Evolutionary conservation across 306 rosid genomes (phyloP).

Genomic region (Crataegus laevigata): DNA sequence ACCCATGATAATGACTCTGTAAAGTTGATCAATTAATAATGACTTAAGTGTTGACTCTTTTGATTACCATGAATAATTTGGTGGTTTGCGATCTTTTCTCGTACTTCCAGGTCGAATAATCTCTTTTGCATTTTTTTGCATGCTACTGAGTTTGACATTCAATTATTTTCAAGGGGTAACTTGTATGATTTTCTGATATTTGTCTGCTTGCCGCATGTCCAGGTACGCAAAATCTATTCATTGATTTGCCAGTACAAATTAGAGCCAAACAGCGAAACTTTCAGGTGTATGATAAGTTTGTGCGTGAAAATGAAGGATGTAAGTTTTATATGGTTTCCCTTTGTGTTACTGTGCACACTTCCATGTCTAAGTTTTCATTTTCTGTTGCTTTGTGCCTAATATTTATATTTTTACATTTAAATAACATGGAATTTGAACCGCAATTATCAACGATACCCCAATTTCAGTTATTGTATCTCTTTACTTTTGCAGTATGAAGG

Average conservation of each 20-base stretch:
- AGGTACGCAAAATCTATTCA: conserved; percentile 66
- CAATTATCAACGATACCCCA: neutral
- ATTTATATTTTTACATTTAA: conserved; percentile 2
- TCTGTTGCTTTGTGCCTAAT: neutral
- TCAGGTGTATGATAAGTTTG: conserved; percentile 57
- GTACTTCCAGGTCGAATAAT: neutral
- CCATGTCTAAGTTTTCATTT: conserved; percentile 14
- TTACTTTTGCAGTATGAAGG: conserved; percentile 50
- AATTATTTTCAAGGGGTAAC: neutral
- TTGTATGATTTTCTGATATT: conserved; percentile 4
- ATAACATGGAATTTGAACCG: conserved; percentile 5
- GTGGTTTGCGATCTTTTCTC: neutral
- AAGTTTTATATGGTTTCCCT: conserved; percentile 18
- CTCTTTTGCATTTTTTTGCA: neutral
- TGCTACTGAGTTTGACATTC: neutral
- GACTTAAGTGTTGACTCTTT: no score
- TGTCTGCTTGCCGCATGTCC: neutral
- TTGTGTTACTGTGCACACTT: neutral
- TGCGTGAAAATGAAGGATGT: conserved; percentile 67
- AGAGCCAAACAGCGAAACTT: conserved; percentile 49
- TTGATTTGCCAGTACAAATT: conserved; percentile 35
- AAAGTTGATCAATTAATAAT: no score
- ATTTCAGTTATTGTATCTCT: conserved; percentile 4
- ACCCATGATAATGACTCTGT: neutral
- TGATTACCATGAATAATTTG: neutral